These are phyloP conservation scores for Betula pendula DNA, from an alignment of 306 rosid species.

Conservation along the genomic window DNA sequence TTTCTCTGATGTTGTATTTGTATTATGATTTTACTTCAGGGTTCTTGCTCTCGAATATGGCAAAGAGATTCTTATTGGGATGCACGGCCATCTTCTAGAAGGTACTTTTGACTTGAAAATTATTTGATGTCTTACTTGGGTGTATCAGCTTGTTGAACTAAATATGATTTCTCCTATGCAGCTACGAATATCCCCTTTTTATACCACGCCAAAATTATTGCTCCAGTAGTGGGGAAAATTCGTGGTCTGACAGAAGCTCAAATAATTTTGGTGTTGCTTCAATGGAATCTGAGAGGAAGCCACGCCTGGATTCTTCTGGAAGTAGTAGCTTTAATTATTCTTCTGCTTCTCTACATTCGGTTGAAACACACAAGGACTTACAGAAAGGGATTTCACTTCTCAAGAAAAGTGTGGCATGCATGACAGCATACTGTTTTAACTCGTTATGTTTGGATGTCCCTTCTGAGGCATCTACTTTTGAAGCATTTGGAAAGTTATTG, in stretches of 20 bases:
- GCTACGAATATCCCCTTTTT: slow-evolving; percentile 92
- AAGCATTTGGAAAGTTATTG: slow-evolving; percentile 83
- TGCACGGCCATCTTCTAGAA: slow-evolving; percentile 80
- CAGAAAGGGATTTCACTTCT: slow-evolving; percentile 92
- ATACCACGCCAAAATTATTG: slow-evolving; percentile 93
- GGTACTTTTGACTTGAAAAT: slow-evolving; percentile 47
- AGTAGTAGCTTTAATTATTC: slow-evolving; percentile 74
- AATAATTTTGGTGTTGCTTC: slow-evolving; percentile 92
- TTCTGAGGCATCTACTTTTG: slow-evolving; percentile 88
- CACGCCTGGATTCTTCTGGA: slow-evolving; percentile 71
- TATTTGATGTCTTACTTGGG: slow-evolving; percentile 18
- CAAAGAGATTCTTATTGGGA: slow-evolving; percentile 91
- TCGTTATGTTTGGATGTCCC: slow-evolving; percentile 81
- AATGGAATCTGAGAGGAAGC: slow-evolving; percentile 88
- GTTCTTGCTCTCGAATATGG: slow-evolving; percentile 98
- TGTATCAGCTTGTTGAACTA: slow-evolving; percentile 30
- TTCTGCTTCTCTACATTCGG: slow-evolving; percentile 77
- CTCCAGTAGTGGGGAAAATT: slow-evolving; percentile 78
- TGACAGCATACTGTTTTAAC: slow-evolving; percentile 81
- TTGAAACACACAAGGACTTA: slow-evolving; percentile 78
- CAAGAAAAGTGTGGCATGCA: slow-evolving; percentile 93
- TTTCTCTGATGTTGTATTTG: slow-evolving; percentile 7
- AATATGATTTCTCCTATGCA: slow-evolving; percentile 40
- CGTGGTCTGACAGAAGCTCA: slow-evolving; percentile 94
- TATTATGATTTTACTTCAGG: slow-evolving; percentile 46